Evolutionary conservation across 1,284 basidiomycete species (phyloP).

Genomic region (Peniophora sp.): DNA sequence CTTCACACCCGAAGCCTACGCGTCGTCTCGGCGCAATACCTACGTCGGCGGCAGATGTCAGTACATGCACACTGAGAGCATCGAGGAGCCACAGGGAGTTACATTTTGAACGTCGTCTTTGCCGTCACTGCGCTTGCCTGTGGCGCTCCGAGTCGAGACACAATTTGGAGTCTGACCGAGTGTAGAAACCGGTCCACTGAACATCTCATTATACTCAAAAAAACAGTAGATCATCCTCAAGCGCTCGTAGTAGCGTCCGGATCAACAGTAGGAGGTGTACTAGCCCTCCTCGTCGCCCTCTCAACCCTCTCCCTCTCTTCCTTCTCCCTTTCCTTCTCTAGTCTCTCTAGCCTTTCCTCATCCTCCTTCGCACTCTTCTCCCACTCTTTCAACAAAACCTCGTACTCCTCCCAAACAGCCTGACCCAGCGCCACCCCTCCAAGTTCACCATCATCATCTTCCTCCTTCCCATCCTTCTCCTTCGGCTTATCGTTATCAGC

Average conservation of each 20-base stretch:
- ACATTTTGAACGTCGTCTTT: too few relatives aligned
- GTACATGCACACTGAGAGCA: too few relatives aligned
- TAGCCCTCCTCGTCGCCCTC: neutral
- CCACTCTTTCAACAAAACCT: constrained; percentile 55
- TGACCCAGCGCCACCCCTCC: constrained; percentile 61
- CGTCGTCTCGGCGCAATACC: too few relatives aligned
- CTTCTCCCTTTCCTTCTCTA: neutral
- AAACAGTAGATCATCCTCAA: too few relatives aligned
- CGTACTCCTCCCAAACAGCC: constrained; percentile 68
- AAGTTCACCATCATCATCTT: constrained; percentile 61
- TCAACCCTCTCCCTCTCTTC: neutral
- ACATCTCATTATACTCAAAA: too few relatives aligned
- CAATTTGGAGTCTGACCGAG: too few relatives aligned
- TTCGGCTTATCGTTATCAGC: constrained; percentile 21
- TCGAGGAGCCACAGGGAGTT: too few relatives aligned
- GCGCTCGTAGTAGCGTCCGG: neutral
- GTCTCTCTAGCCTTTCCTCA: neutral
- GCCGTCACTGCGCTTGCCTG: too few relatives aligned
- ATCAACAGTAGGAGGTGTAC: constrained; percentile 9
- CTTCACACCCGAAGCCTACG: too few relatives aligned
- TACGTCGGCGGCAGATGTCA: too few relatives aligned
- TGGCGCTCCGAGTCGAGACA: too few relatives aligned
- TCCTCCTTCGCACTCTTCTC: constrained; percentile 29
- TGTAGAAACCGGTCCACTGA: too few relatives aligned
- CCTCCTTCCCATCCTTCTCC: constrained; percentile 53